phyloP scores from a whole-genome alignment of 2,329 filamentous ascomycete genomes.

The Talaromyces sp. region DNA sequence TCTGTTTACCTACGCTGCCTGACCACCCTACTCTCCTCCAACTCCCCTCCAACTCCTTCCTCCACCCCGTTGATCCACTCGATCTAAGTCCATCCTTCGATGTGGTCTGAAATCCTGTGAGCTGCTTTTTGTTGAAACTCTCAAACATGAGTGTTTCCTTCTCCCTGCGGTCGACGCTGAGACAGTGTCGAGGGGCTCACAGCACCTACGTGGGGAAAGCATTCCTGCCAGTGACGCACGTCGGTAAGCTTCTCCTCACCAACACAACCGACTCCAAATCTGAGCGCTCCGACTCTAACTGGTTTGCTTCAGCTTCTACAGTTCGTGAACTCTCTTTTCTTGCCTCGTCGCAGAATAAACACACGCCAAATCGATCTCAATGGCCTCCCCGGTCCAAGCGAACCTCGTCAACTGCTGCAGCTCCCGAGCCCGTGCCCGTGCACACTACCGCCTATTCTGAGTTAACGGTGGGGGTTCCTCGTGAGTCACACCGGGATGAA shows the following conservation, averaged over 20 bases:
- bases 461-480: constrained; percentile 76
- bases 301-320: constrained; percentile 17
- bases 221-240: constrained; percentile 18
- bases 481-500: constrained; percentile 77
- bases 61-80: constrained; percentile 1
- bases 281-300: not conserved
- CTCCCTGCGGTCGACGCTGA: constrained; percentile 30
- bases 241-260: constrained; percentile 23
- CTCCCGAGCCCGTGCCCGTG: constrained; percentile 25
- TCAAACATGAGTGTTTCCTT: constrained; percentile 29
- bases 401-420: constrained; percentile 24
- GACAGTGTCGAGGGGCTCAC: constrained; percentile 28
- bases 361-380: constrained; percentile 8
- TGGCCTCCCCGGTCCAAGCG: constrained; percentile 21
- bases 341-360: constrained; percentile 10
- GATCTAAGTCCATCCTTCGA: constrained; percentile 1
- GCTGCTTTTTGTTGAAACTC: not conserved
- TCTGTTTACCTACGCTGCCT: not conserved
- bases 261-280: not conserved
- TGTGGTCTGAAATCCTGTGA: constrained; percentile 9
- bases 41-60: constrained; percentile 2
- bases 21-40: not conserved
- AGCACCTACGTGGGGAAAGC: constrained; percentile 26
- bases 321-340: constrained; percentile 15
- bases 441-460: constrained; percentile 63